Evolutionary conservation across 108 stramenopile genomes (phyloP), one percentile per base, ranked within the genome.

Genomic region (Cylindrotheca fusiformis): DNA sequence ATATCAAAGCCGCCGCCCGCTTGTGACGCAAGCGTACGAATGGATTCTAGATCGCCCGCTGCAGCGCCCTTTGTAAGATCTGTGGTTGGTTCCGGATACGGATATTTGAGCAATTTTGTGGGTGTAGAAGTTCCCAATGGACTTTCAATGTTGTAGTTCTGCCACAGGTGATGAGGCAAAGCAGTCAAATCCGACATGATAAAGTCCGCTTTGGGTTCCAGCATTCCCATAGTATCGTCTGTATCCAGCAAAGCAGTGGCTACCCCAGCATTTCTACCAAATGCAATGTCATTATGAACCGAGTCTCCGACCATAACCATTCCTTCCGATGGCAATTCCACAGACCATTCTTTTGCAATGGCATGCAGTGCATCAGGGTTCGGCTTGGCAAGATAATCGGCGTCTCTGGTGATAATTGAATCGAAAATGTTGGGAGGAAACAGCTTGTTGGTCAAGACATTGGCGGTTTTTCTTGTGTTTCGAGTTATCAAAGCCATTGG

Each of bases 281-380:
- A 81, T 19, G 10, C 64, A 27, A 77, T 60, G 52, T 77, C 80
- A 50, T 81, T 75, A 8, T 57, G 12, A 45, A 52, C 48, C 3
- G 61, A 65, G 46, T 81, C 80, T 14, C 76, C 80, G 4, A 81
- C 72, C 80, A 81, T 81, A 12, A 70, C 17, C 25, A 81, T 55
- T 25, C 47, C 58, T n/a, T 25, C 33, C 4, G 19, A 29, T 41
- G 57, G 58, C 47, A 49, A 50, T 8, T 28, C 41, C 24, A 71
- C 57, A 19, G 60, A 26, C 72, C 76, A 81, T 20, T 57, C 22
- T 57, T 65, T 19, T 2, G 55, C 60, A 55, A 81, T 74, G 22
- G 48, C 10, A 12, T 56, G 14, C 64, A 81, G 29, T 2, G 76
- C 62, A 4, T 65, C 55, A 12, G 76, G 72, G 51, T 77, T 32